Evolutionary conservation across 768 basidiomycete genomes (phyloP).

Genomic region (Lactifluus subvellereus): DNA sequence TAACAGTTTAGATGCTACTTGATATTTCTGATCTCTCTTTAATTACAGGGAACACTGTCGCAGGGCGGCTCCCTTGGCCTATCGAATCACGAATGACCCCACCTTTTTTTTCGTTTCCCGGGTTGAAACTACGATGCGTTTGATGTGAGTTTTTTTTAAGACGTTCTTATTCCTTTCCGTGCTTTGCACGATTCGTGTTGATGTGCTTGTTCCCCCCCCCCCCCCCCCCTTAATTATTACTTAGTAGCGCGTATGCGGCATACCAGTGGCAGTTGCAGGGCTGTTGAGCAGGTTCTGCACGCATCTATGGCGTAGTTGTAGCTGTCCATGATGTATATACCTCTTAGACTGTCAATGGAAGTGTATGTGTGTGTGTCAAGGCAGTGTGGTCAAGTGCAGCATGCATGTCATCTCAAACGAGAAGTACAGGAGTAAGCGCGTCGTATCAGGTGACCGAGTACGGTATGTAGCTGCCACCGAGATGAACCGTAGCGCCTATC

Average conservation of each 20-base stretch:
- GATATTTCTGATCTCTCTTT: background rate
- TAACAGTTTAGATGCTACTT: background rate
- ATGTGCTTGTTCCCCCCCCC: background rate
- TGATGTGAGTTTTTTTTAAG: background rate
- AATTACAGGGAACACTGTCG: conserved; percentile 4
- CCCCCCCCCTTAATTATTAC: background rate
- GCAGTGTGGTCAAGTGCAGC: background rate
- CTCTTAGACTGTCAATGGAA: conserved; percentile 5
- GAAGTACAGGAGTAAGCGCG: background rate
- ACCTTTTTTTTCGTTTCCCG: background rate
- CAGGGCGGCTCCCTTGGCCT: conserved; percentile 4
- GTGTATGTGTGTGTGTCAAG: background rate
- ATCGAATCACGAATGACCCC: background rate
- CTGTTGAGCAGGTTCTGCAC: background rate
- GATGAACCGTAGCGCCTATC: conserved; percentile 36
- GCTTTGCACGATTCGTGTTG: conserved; percentile 11
- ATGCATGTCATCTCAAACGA: background rate
- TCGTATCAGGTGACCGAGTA: background rate
- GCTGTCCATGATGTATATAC: conserved; percentile 5
- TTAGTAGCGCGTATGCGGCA: background rate
- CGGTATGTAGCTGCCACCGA: background rate
- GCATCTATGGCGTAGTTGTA: background rate
- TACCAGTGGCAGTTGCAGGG: background rate
- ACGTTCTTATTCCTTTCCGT: conserved; percentile 17
- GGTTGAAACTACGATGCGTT: background rate